Evolutionary conservation across 1,139 yeast species (phyloP).

Genomic region (Protomyces pachydermus): DNA sequence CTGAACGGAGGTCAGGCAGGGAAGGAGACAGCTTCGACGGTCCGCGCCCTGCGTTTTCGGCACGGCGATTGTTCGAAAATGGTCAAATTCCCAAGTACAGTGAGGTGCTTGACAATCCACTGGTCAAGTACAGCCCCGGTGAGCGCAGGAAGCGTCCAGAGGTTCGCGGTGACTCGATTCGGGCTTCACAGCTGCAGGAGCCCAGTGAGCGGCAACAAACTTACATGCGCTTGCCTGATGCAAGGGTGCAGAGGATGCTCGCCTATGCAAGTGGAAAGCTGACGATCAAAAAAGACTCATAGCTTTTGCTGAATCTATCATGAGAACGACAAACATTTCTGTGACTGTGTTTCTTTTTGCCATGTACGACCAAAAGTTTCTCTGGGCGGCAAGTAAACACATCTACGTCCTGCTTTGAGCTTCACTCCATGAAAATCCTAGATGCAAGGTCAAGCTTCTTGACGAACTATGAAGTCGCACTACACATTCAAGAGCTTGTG

Average conservation of each 20-base stretch:
- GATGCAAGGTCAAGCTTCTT: slow-evolving; percentile 25
- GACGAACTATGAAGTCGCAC: slow-evolving; percentile 26
- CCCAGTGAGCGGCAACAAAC: background rate
- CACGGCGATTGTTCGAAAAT: too few species aligned
- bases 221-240: background rate
- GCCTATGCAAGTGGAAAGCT: background rate
- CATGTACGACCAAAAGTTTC: too few species aligned
- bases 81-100: too few species aligned
- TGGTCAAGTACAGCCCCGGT: background rate
- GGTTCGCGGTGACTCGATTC: background rate
- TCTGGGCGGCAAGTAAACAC: too few species aligned
- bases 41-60: background rate
- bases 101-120: background rate
- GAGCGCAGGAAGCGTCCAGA: background rate
- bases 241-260: background rate
- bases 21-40: background rate
- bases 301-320: too few species aligned
- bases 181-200: background rate
- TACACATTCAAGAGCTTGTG: slow-evolving; percentile 17
- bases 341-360: background rate
- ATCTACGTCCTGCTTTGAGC: background rate
- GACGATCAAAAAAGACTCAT: too few species aligned
- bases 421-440: slow-evolving; percentile 12
- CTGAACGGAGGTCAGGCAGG: background rate
- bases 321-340: background rate